phyloP scores from a whole-genome alignment of 2,329 filamentous ascomycete genomes.

The Apiospora kogelbergensis region DNA sequence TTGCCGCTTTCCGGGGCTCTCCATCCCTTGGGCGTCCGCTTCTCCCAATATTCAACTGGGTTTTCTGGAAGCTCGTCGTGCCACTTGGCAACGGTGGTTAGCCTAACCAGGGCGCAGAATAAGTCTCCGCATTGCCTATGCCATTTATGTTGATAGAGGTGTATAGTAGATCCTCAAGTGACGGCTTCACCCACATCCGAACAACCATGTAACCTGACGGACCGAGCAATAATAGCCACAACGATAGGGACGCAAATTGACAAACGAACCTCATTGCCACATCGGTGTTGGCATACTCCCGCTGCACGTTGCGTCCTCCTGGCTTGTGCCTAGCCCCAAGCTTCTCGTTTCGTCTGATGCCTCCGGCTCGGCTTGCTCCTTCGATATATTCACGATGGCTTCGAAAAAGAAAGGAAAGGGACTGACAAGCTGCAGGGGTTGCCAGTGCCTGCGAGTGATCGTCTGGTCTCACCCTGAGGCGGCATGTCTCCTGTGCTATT shows the following conservation, averaged over 20 bases:
- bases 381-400: neutral
- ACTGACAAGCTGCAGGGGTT: neutral
- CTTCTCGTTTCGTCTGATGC: constrained; percentile 1
- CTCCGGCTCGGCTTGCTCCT: neutral
- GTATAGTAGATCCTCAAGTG: neutral
- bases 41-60: neutral
- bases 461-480: constrained; percentile 3
- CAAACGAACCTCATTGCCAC: neutral
- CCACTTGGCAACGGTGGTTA: neutral
- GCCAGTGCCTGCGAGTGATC: neutral
- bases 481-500: constrained; percentile 6
- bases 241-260: neutral
- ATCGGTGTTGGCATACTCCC: neutral
- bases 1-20: neutral
- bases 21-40: neutral
- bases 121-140: neutral
- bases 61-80: neutral
- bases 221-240: neutral
- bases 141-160: too few species aligned
- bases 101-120: neutral
- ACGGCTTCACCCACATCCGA: neutral
- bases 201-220: neutral
- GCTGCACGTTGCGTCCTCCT: neutral
- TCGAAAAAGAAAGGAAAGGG: neutral
- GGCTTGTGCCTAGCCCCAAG: neutral